A percentile compares a stretch with the other conserved stretches of the same genome.
Evolutionary conservation across 192 early-diverging fungal species (phyloP).

Genomic region (Mortierella alpina): DNA sequence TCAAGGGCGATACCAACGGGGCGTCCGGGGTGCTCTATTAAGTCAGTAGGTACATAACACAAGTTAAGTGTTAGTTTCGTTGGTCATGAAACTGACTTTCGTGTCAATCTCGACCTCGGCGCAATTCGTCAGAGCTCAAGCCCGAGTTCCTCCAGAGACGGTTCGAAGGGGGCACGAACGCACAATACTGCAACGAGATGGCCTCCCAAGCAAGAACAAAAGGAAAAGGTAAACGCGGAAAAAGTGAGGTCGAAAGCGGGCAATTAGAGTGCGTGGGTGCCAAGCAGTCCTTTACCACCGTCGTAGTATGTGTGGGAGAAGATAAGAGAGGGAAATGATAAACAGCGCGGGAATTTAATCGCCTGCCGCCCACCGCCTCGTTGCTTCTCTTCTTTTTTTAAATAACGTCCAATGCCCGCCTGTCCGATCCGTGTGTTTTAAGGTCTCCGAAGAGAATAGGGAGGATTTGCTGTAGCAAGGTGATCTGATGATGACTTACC

Average conservation of each 20-base stretch:
- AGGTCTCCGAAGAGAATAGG: no score
- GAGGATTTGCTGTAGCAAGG: neutral
- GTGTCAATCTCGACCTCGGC: neutral
- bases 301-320: slow-evolving; percentile 2
- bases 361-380: neutral
- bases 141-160: neutral
- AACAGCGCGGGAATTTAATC: neutral
- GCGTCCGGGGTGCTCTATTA: slow-evolving; percentile 60
- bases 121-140: neutral
- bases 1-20: slow-evolving; percentile 82
- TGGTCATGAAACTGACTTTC: neutral
- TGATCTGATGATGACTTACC: slow-evolving; percentile 50
- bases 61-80: neutral
- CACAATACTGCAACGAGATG: neutral
- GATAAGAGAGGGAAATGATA: neutral
- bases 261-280: slow-evolving; percentile 6
- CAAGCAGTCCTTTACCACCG: neutral
- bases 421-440: no score
- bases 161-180: no score
- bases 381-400: no score
- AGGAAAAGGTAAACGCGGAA: neutral
- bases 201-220: neutral
- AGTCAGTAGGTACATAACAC: neutral
- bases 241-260: slow-evolving; percentile 1
- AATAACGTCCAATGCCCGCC: no score